phyloP scores from a whole-genome alignment of 1,284 basidiomycete genomes.

The Lentinula novae-zelandiae region DNA sequence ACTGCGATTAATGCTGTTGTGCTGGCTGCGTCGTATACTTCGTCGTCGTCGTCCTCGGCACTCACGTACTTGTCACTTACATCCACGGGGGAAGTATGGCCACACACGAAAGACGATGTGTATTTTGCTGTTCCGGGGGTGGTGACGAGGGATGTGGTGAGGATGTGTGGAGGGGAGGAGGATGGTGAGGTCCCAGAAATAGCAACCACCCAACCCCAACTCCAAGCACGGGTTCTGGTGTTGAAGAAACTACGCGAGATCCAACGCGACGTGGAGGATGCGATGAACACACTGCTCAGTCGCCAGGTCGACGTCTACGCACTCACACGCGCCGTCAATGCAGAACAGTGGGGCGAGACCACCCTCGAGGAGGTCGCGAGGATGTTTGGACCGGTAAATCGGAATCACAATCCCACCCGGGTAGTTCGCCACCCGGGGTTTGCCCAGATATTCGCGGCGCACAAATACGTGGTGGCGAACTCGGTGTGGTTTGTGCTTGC shows the following conservation, averaged over 20 bases:
- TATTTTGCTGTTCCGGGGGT: conserved; percentile 56
- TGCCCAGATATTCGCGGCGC: conserved; percentile 59
- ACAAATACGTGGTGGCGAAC: conserved; percentile 70
- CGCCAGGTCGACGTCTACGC: conserved; percentile 40
- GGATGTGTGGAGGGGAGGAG: conserved; percentile 40
- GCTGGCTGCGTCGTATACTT: no score
- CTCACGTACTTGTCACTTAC: conserved; percentile 29
- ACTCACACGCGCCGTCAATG: conserved; percentile 41
- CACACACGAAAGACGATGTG: conserved; percentile 45
- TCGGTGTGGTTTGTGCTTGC: conserved; percentile 65
- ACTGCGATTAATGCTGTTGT: no score
- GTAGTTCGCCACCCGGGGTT: conserved; percentile 24
- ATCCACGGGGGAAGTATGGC: conserved; percentile 48
- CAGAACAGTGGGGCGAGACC: conserved; percentile 25
- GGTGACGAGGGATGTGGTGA: conserved; percentile 40
- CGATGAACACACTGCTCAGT: conserved; percentile 29
- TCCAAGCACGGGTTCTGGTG: conserved; percentile 55
- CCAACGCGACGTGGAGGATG: conserved; percentile 39
- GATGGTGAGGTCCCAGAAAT: background rate
- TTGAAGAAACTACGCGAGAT: conserved; percentile 51
- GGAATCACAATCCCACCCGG: background rate
- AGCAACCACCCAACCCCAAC: conserved; percentile 29
- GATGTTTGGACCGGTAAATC: conserved; percentile 20
- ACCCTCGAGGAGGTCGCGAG: conserved; percentile 48
- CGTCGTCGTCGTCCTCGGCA: no score